These are phyloP conservation scores for Leccinum subtestaceum DNA, from an alignment of 768 basidiomycete genomes.

Conservation along the genomic window DNA sequence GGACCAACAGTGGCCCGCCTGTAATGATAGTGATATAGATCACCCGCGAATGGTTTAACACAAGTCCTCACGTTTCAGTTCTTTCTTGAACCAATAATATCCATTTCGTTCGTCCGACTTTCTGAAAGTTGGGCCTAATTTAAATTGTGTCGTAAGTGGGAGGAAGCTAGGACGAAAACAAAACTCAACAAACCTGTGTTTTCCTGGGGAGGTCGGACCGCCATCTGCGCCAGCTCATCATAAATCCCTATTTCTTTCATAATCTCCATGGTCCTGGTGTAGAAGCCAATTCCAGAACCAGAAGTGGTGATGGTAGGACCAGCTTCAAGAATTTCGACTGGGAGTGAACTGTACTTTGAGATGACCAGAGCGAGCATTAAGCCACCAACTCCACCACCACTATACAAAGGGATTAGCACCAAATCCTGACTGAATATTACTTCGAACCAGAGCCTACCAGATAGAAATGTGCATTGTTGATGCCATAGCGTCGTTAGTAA, in stretches of 20 bases:
- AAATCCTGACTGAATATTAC: not conserved
- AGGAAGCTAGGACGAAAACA: not conserved
- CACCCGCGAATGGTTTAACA: not conserved
- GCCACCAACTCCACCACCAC: slow-evolving; percentile 41
- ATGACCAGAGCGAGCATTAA: slow-evolving; percentile 33
- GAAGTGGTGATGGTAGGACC: slow-evolving; percentile 38
- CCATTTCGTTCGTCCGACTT: slow-evolving; percentile 36
- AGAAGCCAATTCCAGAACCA: slow-evolving; percentile 49
- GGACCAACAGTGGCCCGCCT: slow-evolving; percentile 34
- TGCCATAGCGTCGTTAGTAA: slow-evolving; percentile 2
- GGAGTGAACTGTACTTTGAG: slow-evolving; percentile 22
- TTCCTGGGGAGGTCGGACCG: slow-evolving; percentile 15
- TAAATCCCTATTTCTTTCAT: slow-evolving; percentile 39
- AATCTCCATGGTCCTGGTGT: slow-evolving; percentile 45
- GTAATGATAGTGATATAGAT: not conserved
- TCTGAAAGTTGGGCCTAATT: slow-evolving; percentile 27
- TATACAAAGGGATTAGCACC: slow-evolving; percentile 16
- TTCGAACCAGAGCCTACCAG: slow-evolving; percentile 7
- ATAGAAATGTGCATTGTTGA: slow-evolving; percentile 16
- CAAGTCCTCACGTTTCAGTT: slow-evolving; percentile 22
- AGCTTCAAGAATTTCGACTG: slow-evolving; percentile 43
- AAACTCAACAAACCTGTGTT: slow-evolving; percentile 14
- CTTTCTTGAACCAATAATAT: slow-evolving; percentile 25
- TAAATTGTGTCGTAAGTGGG: not conserved
- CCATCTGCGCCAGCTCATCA: slow-evolving; percentile 28